These are phyloP conservation scores for Chlamydomonas incerta DNA, from an alignment of 139 green algal species.

Conservation along the genomic window DNA sequence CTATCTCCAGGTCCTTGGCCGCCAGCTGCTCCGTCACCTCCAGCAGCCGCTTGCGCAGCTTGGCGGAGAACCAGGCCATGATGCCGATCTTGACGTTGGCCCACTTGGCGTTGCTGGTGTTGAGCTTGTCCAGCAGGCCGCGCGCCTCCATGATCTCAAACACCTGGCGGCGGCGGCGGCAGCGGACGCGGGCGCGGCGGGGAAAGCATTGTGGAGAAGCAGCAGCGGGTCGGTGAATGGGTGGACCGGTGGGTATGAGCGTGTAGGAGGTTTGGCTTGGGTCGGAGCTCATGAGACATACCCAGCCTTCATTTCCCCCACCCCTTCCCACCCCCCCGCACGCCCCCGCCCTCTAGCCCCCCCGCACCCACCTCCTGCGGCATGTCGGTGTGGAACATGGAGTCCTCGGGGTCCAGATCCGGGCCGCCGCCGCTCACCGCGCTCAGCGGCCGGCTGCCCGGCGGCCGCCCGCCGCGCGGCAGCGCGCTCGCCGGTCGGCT, in stretches of 20 bases:
- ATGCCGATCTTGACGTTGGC: constrained; percentile 49
- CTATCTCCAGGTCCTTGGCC: constrained; percentile 51
- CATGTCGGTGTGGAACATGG: not conserved
- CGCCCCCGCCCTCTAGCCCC: too few relatives aligned
- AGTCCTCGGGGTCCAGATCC: not conserved
- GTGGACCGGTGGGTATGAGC: too few relatives aligned
- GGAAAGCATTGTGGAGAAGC: not conserved
- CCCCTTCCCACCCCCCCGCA: too few relatives aligned
- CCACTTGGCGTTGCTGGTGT: not conserved
- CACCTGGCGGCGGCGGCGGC: not conserved
- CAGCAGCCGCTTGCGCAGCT: constrained; percentile 40
- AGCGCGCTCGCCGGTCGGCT: too few relatives aligned
- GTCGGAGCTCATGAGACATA: too few relatives aligned
- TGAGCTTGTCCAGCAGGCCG: not conserved
- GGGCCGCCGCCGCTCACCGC: not conserved
- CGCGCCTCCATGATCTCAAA: constrained; percentile 3
- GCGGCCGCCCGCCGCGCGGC: not conserved
- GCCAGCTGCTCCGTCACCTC: constrained; percentile 30
- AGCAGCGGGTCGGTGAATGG: not conserved
- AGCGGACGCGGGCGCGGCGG: not conserved
- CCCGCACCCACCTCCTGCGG: not conserved
- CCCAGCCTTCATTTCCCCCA: too few relatives aligned
- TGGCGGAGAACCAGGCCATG: constrained; percentile 40
- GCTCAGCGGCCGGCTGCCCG: not conserved
- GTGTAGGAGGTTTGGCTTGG: not conserved